Evolutionary conservation across 306 rosid species (phyloP), one percentile per base, ranked within the genome.

Genomic region (Sicyos baderoa): DNA sequence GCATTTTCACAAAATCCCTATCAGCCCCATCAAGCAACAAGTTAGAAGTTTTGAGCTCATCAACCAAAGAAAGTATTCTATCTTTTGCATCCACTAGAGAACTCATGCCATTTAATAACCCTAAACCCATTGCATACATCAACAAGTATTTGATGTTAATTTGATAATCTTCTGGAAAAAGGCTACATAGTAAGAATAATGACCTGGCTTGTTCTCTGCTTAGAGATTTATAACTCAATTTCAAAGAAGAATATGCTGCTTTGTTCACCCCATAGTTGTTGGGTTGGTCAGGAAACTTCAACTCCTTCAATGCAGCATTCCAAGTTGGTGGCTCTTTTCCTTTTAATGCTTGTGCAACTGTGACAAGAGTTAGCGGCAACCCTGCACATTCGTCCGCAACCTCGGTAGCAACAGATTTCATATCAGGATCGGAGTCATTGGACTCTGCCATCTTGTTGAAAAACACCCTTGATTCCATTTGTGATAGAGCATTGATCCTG

Each of bases 151-250:
- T 18, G 3, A 9, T 54, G 9, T 12, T 0, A 0, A 19, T 35
- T 5, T 32, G 4, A 9, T 57, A 15, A 4, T 4, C 9, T 15
- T 59, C 14, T 1, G 72, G 73, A 8, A 22, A 32, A 0, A 79
- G 15, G 66, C 75, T 55, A n/a, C 75, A 73, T 4, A 83, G 68
- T 53, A 78, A 66, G 73, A 78, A 76, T 0, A 82, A 0, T 5
- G 22, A 53, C 55, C 57, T 51, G 6, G 29, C 48, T 27, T 82
- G 78, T 0, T 42, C n/a, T 0, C 0, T 44, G 27, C 44, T 3
- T 45, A 78, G 40, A 10, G 15, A 37, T 9, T 54, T 0, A 58
- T 55, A 81, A 47, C 75, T 75, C 76, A 79, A 63, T 44, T 62
- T 37, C n/a, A 78, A 1, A 48, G 56, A 58, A 0, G 25, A 15